A percentile compares a stretch with the other conserved stretches of the same genome.
These are phyloP conservation scores for Cladochytrium tenue DNA, from an alignment of 371 early-diverging fungal species.

Conservation along the genomic window DNA sequence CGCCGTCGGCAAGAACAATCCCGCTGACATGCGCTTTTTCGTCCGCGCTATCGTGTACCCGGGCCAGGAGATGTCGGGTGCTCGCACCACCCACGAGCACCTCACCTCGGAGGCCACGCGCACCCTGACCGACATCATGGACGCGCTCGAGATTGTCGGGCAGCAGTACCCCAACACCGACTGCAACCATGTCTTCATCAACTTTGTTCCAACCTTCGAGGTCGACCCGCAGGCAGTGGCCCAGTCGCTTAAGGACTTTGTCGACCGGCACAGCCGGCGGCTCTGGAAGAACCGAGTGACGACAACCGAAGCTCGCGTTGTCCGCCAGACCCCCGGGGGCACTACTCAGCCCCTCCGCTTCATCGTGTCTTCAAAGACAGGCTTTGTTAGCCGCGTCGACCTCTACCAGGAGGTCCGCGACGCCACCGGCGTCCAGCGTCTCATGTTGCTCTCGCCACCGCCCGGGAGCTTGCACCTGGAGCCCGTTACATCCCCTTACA, in stretches of 20 bases:
- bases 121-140: slow-evolving; percentile 87
- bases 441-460: slow-evolving; percentile 69
- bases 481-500: slow-evolving; percentile 81
- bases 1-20: slow-evolving; percentile 90
- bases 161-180: slow-evolving; percentile 89
- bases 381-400: slow-evolving; percentile 88
- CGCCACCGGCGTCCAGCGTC: slow-evolving; percentile 46
- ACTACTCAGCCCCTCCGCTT: slow-evolving; percentile 75
- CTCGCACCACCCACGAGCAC: slow-evolving; percentile 78
- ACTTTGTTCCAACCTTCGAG: slow-evolving; percentile 94
- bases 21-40: slow-evolving; percentile 93
- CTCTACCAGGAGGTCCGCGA: slow-evolving; percentile 80
- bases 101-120: slow-evolving; percentile 91
- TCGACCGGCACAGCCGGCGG: slow-evolving; percentile 91
- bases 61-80: slow-evolving; percentile 40
- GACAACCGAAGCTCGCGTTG: slow-evolving; percentile 92
- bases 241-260: slow-evolving; percentile 80
- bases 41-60: slow-evolving; percentile 95
- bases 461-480: slow-evolving; percentile 84
- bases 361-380: slow-evolving; percentile 86
- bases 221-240: slow-evolving; percentile 84
- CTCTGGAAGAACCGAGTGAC: slow-evolving; percentile 94
- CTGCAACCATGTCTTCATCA: slow-evolving; percentile 97
- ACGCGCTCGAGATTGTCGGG: slow-evolving; percentile 89
- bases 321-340: slow-evolving; percentile 25